phyloP scores from a whole-genome alignment of 345 rosid genomes.

The Lumnitzera littorea region DNA sequence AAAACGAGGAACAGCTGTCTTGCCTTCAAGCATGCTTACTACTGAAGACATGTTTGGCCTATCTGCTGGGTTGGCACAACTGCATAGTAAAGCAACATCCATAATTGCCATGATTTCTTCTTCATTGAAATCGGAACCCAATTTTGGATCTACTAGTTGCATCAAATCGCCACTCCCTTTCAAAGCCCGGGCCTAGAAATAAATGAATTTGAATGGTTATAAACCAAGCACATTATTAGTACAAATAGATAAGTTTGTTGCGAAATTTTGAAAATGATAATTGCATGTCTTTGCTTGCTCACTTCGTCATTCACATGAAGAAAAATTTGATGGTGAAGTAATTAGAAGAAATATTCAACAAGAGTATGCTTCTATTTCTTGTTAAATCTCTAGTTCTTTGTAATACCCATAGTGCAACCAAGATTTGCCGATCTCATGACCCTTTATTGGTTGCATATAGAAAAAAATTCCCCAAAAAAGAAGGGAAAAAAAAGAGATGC shows the following conservation, averaged over 20 bases:
- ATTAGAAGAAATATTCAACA: too few species aligned
- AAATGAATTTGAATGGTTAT: too few species aligned
- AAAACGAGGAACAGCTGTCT: slow-evolving; percentile 14
- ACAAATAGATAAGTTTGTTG: too few species aligned
- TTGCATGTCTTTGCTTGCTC: too few species aligned
- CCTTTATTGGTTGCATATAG: too few species aligned
- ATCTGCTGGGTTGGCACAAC: slow-evolving; percentile 22
- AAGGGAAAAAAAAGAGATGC: too few species aligned
- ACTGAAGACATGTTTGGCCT: slow-evolving; percentile 55
- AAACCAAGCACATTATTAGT: too few species aligned
- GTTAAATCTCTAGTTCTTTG: neutral
- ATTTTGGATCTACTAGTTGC: slow-evolving; percentile 36
- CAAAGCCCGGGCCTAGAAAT: slow-evolving; percentile 24
- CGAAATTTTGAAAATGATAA: too few species aligned
- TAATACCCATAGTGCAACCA: neutral
- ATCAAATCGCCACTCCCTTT: slow-evolving; percentile 29
- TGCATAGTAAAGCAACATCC: slow-evolving; percentile 38
- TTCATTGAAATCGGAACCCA: slow-evolving; percentile 36
- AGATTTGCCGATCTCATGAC: neutral
- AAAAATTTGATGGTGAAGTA: too few species aligned
- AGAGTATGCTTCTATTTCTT: too few species aligned
- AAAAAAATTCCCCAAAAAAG: too few species aligned
- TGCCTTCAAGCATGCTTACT: slow-evolving; percentile 55
- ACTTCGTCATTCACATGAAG: too few species aligned
- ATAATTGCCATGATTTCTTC: slow-evolving; percentile 38